Percentiles rank a stretch among this genome's conserved stretches.
phyloP scores from a whole-genome alignment of 805 yeast species.

The Maudiozyma pseudohumilis region DNA sequence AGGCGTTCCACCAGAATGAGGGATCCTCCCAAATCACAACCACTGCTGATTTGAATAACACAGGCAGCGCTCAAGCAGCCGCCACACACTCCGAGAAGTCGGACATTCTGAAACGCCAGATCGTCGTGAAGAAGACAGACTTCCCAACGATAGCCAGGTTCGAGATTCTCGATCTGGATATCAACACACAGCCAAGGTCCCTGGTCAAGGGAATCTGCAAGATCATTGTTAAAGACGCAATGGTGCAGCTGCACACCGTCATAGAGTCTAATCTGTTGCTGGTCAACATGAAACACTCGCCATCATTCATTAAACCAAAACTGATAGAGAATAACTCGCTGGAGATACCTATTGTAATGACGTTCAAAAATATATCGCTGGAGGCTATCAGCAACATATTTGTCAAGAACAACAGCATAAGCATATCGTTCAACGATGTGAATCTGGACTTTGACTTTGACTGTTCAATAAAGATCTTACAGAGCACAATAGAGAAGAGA shows the following conservation, averaged over 20 bases:
- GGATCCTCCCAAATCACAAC: neutral
- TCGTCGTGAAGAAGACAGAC: constrained; percentile 23
- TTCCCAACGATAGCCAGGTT: constrained; percentile 25
- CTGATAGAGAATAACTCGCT: constrained; percentile 28
- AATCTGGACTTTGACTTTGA: constrained; percentile 28
- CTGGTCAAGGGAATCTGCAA: constrained; percentile 29
- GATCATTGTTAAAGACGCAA: constrained; percentile 25
- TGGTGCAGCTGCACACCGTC: constrained; percentile 26
- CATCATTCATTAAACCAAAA: constrained; percentile 25
- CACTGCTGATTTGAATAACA: neutral
- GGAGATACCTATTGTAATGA: constrained; percentile 28
- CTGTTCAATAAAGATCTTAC: constrained; percentile 29
- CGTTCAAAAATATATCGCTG: constrained; percentile 24
- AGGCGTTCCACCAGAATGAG: constrained; percentile 7
- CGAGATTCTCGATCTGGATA: constrained; percentile 27
- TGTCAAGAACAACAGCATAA: constrained; percentile 26
- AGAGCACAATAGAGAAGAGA: constrained; percentile 27
- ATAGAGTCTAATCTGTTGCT: constrained; percentile 28
- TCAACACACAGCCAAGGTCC: constrained; percentile 26
- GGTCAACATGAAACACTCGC: constrained; percentile 20
- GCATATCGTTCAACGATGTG: constrained; percentile 31
- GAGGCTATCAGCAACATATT: constrained; percentile 29
- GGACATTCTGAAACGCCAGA: constrained; percentile 22
- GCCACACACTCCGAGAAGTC: neutral
- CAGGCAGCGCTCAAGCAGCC: neutral